phyloP scores from a whole-genome alignment of 75 land plant genomes.

The Cupressus sempervirens region DNA sequence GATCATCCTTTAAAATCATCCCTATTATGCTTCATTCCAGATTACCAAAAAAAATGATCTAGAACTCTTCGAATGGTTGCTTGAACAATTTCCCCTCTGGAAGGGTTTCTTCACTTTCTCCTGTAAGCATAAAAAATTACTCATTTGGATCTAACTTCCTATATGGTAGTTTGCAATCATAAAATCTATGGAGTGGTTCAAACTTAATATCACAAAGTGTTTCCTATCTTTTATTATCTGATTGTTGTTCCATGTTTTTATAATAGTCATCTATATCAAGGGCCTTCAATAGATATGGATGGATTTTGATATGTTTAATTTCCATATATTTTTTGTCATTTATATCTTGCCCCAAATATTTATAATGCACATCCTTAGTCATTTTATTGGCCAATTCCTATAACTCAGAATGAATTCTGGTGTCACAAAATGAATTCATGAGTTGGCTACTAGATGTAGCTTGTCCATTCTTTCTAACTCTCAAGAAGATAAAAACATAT shows the following conservation, averaged over 20 bases:
- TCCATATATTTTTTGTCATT: slow-evolving; percentile 74
- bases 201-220: slow-evolving; percentile 64
- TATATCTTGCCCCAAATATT: slow-evolving; percentile 35
- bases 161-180: slow-evolving; percentile 65
- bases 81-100: slow-evolving; percentile 70
- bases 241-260: slow-evolving; percentile 21
- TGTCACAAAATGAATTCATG: slow-evolving; percentile 85
- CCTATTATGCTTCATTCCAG: slow-evolving; percentile 85
- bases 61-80: slow-evolving; percentile 68
- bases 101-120: slow-evolving; percentile 83
- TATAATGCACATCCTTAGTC: slow-evolving; percentile 68
- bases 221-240: slow-evolving; percentile 33
- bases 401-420: slow-evolving; percentile 94
- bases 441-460: slow-evolving; percentile 64
- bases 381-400: slow-evolving; percentile 74
- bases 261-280: slow-evolving; percentile 61
- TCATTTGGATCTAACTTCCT: slow-evolving; percentile 61
- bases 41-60: slow-evolving; percentile 46
- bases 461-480: slow-evolving; percentile 80
- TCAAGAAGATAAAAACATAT: slow-evolving; percentile 76
- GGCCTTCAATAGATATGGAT: slow-evolving; percentile 44
- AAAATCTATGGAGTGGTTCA: slow-evolving; percentile 81
- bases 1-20: slow-evolving; percentile 56
- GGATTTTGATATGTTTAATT: slow-evolving; percentile 79
- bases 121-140: slow-evolving; percentile 65